Evolutionary conservation across 2,329 filamentous ascomycete genomes (phyloP), one percentile per base, ranked within the genome.

Genomic region (Rhynchosporium secalis): DNA sequence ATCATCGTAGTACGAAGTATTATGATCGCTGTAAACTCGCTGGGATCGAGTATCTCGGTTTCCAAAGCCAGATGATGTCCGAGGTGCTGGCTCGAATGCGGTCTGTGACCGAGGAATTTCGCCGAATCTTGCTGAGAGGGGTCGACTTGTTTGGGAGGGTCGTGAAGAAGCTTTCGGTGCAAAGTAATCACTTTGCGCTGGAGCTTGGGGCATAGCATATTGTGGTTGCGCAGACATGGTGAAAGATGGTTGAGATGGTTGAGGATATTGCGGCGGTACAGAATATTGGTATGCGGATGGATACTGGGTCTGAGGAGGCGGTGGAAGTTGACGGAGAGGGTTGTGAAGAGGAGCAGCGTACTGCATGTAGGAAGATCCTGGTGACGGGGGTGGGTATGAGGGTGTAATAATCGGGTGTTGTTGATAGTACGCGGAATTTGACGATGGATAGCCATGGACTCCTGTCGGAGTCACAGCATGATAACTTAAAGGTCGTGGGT

Each of bases 121-220:
- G 20, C 70, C 69, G 43, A 72, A 72, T 57, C 71, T 60, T 20
- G 59, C 60, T 6, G 66, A 63, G 8, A 72, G 59, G 20, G 20
- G 20, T 20, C 20, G 20, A 20, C 20, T 20, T 20, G 20, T 20
- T 20, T 20, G 20, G 20, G 20, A 20, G 26, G 70, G 64, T 55
- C 69, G 61, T n/a, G 65, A 57, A 36, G 63, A 61, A n/a, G 67
- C 58, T 40, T 62, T 57, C 13, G 66, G 63, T 4, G 63, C 29
- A 15, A 61, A 61, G 46, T 65, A 66, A n/a, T 65, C 63, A 9
- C 3, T 13, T 12, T 56, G 52, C n/a, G 40, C 41, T 36, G 48
- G 31, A 29, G 60, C 6, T 40, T 49, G 36, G 15, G 49, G 15
- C 26, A 31, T 56, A 7, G 5, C 13, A 41, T 65, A 65, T 15